Evolutionary conservation across 2,329 filamentous ascomycete genomes (phyloP), one percentile per base, ranked within the genome.

Genomic region (Gyromitra esculenta): DNA sequence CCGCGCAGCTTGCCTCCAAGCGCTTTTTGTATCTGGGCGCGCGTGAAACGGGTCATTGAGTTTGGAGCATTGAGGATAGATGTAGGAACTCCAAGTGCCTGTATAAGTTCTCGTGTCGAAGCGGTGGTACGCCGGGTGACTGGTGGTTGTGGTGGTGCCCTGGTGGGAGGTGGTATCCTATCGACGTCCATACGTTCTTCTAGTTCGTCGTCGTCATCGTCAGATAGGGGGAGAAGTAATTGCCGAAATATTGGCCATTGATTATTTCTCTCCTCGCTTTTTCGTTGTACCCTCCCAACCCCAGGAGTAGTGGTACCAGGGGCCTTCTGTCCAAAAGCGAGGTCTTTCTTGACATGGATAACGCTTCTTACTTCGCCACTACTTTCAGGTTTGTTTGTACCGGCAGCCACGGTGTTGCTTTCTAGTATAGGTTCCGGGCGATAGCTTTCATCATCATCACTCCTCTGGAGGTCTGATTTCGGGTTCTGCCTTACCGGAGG

Each of bases 11-110:
- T 69, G 1, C 66, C 66, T 31, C 66, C 66, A n/a, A 69, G 54
- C 1, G 41, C 66, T 45, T 41, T 69, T 21, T 60, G 66, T 43
- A 69, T 69, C 25, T 69, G 66, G 6, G 41, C 11, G 31, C 66
- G 66, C 11, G 66, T 60, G 54, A 69, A 69, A 18, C 66, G 54
- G 15, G 35, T 21, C 54, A 69, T 69, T n/a, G 41, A 41, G 5
- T 50, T 7, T 1, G 66, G 43, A 41, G 60, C 18, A 41, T 69
- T 50, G 41, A 21, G 41, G 31, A 21, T 15, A 25, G 54, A 31
- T 15, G 43, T 41, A 3, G 66, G 54, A 35, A 13, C 1, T 2
- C 66, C 66, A 31, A 69, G 66, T 18, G n/a, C 15, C 13, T 59
- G 52, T n/a, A 68, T 48, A 15, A 15, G 37, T 25, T 18, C 21